Percentiles rank a stretch among this genome's conserved stretches.
These are phyloP conservation scores for Colletotrichum incanum DNA, from an alignment of 2,329 filamentous ascomycete species.

Conservation along the genomic window DNA sequence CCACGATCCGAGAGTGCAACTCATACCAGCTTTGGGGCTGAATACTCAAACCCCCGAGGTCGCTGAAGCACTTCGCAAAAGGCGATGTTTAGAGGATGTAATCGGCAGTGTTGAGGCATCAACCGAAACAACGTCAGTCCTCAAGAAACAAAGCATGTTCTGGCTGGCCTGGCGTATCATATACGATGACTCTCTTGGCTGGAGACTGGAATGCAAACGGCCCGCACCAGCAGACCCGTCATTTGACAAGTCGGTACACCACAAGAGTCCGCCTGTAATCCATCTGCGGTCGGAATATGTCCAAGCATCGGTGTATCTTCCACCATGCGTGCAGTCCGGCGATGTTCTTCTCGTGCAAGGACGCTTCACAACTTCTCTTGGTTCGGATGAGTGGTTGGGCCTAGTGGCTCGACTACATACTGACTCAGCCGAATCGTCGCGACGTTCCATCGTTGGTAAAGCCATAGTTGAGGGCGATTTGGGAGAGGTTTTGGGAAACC, in stretches of 20 bases:
- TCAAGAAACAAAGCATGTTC: background rate
- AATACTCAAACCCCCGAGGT: background rate
- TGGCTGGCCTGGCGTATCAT: background rate
- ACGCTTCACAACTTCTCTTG: background rate
- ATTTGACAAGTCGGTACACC: background rate
- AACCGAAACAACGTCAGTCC: background rate
- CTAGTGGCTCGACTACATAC: background rate
- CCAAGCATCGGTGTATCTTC: background rate
- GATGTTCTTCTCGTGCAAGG: background rate
- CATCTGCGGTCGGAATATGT: background rate
- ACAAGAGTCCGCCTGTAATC: background rate
- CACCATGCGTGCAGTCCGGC: background rate
- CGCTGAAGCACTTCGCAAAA: background rate
- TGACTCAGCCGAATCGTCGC: background rate
- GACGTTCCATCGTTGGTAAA: background rate
- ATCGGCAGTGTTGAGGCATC: background rate
- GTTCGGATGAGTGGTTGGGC: background rate
- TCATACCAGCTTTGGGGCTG: background rate
- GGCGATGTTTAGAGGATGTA: background rate
- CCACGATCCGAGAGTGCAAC: background rate
- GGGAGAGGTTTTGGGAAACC: rapidly evolving
- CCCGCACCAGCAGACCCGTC: background rate
- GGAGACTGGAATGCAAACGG: background rate
- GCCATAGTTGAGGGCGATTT: background rate
- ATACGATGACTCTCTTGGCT: background rate